Evolutionary conservation across 495 filamentous ascomycete species (phyloP).

Genomic region (Penicillium coprophilum): DNA sequence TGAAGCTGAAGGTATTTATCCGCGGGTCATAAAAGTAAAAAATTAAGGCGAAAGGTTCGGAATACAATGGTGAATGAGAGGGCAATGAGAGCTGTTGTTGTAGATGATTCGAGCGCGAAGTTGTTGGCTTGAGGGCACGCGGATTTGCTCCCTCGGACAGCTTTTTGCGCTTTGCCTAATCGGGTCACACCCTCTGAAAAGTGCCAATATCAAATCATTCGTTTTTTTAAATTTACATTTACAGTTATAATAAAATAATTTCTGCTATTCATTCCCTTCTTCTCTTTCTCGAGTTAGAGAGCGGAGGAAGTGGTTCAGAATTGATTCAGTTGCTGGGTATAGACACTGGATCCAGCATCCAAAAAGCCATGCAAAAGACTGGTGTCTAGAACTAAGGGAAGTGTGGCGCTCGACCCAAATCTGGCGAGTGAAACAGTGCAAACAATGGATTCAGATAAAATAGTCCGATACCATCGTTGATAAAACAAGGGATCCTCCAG

Average conservation of each 20-base stretch:
- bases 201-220: background rate
- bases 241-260: background rate
- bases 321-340: constrained; percentile 5
- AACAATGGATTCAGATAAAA: constrained; percentile 11
- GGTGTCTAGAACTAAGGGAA: constrained; percentile 1
- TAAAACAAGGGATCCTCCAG: constrained; percentile 1
- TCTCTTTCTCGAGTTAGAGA: background rate
- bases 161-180: constrained; percentile 41
- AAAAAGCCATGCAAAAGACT: constrained; percentile 2
- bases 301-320: constrained; percentile 15
- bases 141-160: constrained; percentile 27
- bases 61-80: background rate
- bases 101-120: constrained; percentile 7
- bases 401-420: background rate
- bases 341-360: constrained; percentile 2
- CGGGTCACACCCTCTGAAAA: constrained; percentile 15
- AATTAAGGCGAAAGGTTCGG: background rate
- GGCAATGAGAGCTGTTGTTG: background rate
- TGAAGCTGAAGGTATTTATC: constrained; percentile 10
- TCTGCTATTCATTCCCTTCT: background rate
- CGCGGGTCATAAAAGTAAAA: background rate
- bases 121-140: constrained; percentile 17
- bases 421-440: background rate
- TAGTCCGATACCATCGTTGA: constrained; percentile 1
- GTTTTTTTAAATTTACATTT: background rate